Percentiles rank a stretch among this genome's conserved stretches.
Evolutionary conservation across 2,329 filamentous ascomycete genomes (phyloP).

Genomic region (Arthrinium puccinioides): DNA sequence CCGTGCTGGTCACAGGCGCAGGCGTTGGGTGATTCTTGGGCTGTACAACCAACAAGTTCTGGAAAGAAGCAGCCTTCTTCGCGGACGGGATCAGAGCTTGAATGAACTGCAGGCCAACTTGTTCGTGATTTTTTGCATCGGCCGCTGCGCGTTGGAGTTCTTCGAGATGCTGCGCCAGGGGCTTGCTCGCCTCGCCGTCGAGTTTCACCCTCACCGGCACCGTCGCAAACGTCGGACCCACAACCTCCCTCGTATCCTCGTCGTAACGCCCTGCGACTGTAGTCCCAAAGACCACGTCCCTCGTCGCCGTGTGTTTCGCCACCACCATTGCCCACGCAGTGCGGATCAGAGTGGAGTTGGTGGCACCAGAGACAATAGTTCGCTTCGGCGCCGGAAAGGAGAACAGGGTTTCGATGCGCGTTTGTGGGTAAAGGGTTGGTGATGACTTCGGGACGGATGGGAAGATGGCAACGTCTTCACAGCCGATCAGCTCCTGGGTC

Average conservation of each 20-base stretch:
- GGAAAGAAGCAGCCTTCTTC: not conserved
- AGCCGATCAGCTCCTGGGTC: no score
- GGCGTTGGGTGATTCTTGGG: no score
- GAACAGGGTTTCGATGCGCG: no score
- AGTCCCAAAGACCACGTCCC: constrained; percentile 33
- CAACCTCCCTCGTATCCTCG: constrained; percentile 6
- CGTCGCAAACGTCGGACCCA: constrained; percentile 30
- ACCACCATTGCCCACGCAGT: constrained; percentile 31
- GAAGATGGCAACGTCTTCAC: no score
- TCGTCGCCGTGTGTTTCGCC: constrained; percentile 24
- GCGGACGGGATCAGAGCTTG: not conserved
- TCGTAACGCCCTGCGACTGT: constrained; percentile 29
- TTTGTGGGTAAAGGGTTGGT: no score
- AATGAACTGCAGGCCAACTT: not conserved
- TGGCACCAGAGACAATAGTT: no score
- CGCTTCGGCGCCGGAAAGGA: no score
- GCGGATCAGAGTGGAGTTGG: no score
- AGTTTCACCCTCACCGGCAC: constrained; percentile 28
- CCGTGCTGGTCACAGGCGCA: no score
- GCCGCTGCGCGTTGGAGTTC: not conserved
- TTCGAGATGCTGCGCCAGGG: not conserved
- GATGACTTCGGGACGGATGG: no score
- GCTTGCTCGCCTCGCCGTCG: constrained; percentile 14
- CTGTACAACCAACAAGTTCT: not conserved
- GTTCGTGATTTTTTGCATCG: not conserved